Base-by-base conservation (phyloP, 805 yeast genomes). In the Gaillardinia entomophila region DNA sequence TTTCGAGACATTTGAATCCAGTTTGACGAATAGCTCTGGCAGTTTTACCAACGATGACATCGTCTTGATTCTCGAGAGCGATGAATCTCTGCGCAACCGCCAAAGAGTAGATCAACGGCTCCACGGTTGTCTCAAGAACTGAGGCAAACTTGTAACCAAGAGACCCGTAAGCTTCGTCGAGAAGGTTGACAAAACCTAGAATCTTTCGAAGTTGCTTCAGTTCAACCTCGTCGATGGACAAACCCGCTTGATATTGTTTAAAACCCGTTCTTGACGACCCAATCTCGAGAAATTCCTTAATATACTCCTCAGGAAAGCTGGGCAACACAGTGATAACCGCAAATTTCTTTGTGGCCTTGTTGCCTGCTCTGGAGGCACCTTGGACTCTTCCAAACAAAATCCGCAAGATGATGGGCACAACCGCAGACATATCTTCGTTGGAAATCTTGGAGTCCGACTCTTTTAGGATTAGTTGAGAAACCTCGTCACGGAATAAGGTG, bases 381-480 rank as follows among this genome's bases (percentile, higher is more conserved):
- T 86, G 94, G 6, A 88, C 86, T 36, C 95, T 71, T 6, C 97
- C 97, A 56, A 81, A 90, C 14, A 92, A 61, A 16, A 92, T 80
- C 43, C 96, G 63, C 30, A 88, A 51, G 3, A 88, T 70, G 19
- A 84, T 48, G 1, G 94, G 92, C 73, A 87, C 74, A 2, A 90
- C 68, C 1, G 40, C 54, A 2, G 53, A 62, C 12, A 71, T 61
- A 50, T 92, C 97, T 3, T 64, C 65, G 6, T 64, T 68, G 40
- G 82, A 86, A 33, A 88, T 67, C 3, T 60, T 66, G 6, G 77
- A 71, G 4, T 71, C 76, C 14, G 70, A 62, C 24, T 66, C 67
- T 25, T 30, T 32, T 13, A 72, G 68, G 13, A 85, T 59, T 25
- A 92, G 70, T 12, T 70, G 73, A 14, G 83, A 66, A 19, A 89